Conservation (phyloP, 2,329 filamentous ascomycete genomes). For the Colletotrichum nymphaeae region DNA sequence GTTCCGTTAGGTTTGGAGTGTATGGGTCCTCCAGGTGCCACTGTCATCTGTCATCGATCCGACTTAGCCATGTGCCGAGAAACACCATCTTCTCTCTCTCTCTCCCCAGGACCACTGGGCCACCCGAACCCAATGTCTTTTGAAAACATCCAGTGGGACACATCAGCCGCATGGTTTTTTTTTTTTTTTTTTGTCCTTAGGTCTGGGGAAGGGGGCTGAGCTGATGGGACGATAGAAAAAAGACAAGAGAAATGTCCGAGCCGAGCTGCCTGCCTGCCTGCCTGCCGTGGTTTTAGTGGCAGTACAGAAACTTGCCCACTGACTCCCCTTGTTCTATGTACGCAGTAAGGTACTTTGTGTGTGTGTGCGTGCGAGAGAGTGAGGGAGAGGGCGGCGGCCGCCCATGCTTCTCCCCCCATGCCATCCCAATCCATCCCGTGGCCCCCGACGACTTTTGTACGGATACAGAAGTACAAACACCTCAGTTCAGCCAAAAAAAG, state of each 20-base stretch:
- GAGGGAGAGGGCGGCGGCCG: conserved; percentile 1
- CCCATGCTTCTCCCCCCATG: not conserved
- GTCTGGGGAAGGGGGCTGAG: not conserved
- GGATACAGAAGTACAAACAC: not conserved
- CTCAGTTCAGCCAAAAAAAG: not conserved
- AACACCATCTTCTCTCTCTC: not conserved
- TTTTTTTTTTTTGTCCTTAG: not conserved
- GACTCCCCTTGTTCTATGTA: not conserved
- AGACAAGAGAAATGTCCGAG: not conserved
- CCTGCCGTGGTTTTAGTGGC: not conserved
- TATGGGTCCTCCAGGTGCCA: not conserved
- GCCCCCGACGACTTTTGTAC: not conserved
- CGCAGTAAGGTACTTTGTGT: not conserved
- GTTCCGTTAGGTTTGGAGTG: not conserved
- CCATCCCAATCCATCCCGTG: not conserved
- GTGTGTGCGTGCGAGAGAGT: no score
- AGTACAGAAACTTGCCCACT: not conserved
- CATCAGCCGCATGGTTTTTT: not conserved
- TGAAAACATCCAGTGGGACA: not conserved
- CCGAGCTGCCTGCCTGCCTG: not conserved
- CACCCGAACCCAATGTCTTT: not conserved
- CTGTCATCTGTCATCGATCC: not conserved
- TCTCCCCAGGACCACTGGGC: not conserved
- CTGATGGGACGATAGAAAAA: not conserved
- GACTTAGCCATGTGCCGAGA: not conserved